phyloP scores from a whole-genome alignment of 1,284 basidiomycete genomes.

The Rhodofomes roseus region DNA sequence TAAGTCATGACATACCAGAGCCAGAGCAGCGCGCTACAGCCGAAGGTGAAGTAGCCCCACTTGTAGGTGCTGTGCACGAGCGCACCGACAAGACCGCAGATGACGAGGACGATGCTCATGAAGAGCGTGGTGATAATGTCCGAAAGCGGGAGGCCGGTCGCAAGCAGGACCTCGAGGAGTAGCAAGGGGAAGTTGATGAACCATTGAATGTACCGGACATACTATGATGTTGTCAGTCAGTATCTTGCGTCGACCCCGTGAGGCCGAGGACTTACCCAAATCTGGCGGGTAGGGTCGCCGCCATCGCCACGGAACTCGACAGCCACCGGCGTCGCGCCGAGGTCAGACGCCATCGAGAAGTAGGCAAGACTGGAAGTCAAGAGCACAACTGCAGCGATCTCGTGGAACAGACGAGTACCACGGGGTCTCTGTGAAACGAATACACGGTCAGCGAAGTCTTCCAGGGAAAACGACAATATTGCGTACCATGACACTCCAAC shows the following conservation, averaged over 20 bases:
- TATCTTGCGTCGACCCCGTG: neutral
- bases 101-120: conserved; percentile 43
- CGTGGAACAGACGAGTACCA: conserved; percentile 22
- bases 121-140: conserved; percentile 48
- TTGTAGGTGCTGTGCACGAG: conserved; percentile 48
- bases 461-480: neutral
- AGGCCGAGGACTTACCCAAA: conserved; percentile 16
- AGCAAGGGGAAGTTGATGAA: conserved; percentile 50
- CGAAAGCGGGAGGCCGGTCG: conserved; percentile 45
- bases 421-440: conserved; percentile 14
- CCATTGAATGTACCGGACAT: conserved; percentile 50
- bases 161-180: conserved; percentile 45
- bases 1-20: conserved; percentile 33
- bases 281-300: conserved; percentile 17
- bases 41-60: conserved; percentile 43
- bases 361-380: conserved; percentile 17
- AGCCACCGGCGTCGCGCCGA: conserved; percentile 18
- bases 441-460: neutral
- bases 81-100: conserved; percentile 44
- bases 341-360: conserved; percentile 26
- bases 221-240: conserved; percentile 20
- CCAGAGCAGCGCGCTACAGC: conserved; percentile 38
- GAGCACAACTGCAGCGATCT: conserved; percentile 20
- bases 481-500: conserved; percentile 14
- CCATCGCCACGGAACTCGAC: conserved; percentile 21